Evolutionary conservation across 768 basidiomycete genomes (phyloP).

Genomic region (Strobilomyces echinocephalus): DNA sequence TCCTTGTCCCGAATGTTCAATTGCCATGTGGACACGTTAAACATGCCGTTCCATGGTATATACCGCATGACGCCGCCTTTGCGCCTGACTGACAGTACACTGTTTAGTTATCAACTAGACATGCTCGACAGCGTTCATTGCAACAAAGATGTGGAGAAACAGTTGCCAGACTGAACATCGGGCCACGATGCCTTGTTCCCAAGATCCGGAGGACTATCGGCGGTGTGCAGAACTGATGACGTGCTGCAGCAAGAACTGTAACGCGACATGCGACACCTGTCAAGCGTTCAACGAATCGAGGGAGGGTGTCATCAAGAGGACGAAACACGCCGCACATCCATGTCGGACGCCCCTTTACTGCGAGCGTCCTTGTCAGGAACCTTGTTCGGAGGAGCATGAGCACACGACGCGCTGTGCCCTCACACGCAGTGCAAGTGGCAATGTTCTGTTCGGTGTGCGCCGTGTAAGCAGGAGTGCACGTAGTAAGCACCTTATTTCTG

Average conservation of each 20-base stretch:
- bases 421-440: constrained; percentile 46
- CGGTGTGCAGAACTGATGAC: constrained; percentile 42
- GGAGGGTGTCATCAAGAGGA: constrained; percentile 20
- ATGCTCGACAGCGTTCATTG: constrained; percentile 43
- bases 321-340: constrained; percentile 39
- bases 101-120: constrained; percentile 42
- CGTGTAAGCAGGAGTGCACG: constrained; percentile 57
- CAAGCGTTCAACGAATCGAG: constrained; percentile 25
- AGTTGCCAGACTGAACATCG: constrained; percentile 50
- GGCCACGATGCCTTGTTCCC: constrained; percentile 43
- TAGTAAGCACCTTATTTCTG: constrained; percentile 35
- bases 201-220: constrained; percentile 34
- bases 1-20: constrained; percentile 40
- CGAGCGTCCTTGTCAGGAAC: constrained; percentile 46
- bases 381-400: constrained; percentile 48
- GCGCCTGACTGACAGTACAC: not conserved
- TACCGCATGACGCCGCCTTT: not conserved
- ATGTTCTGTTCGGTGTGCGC: constrained; percentile 54
- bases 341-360: constrained; percentile 54
- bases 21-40: constrained; percentile 58
- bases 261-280: constrained; percentile 45
- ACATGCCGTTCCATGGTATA: constrained; percentile 47
- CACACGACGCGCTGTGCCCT: constrained; percentile 50
- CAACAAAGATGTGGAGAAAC: constrained; percentile 37
- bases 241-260: constrained; percentile 54